Base-by-base conservation (phyloP, 257 asterid species). In the Handroanthus guayacan region DNA sequence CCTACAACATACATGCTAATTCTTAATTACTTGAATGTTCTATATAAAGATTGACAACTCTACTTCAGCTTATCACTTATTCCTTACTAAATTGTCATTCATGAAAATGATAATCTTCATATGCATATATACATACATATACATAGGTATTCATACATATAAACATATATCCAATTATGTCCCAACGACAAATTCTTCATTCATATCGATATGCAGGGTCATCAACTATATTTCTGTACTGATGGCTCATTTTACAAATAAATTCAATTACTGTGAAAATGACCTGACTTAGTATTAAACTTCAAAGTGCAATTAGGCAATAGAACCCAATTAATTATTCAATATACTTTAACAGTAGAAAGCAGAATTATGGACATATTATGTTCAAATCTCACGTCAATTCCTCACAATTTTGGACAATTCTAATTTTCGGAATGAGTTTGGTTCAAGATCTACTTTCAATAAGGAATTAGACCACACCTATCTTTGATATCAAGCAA, bases 221-320 rank as follows among this genome's bases (percentile, higher is more conserved):
- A 54, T 54, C 9, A 54, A 16, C 31, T 54, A 54, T 3, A 54
- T 14, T 54, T 7, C 4, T 54, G 31, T 3, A 6, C 16, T 54
- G 60, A 54, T 14, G 2, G 60, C 25, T 54, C 60, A 54, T 9
- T 54, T 54, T 54, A 54, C 60, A 54, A 54, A 54, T 31, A 54
- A 54, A 54, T 54, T 54, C 60, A 54, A 54, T 54, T 31, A 54
- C 60, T 14, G 3, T 45, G 60, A 54, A 54, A 54, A 54, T 54
- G 60, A 54, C 60, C 16, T 51, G 44, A 39, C 6, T 7, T 3
- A 7, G 6, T 51, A 45, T 6, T 45, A 10, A 8, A 11, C 57
- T 51, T 14, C 16, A 51, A 12, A n/a, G n/a, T n/a, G n/a, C n/a
- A n/a, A n/a, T n/a, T n/a, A n/a, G n/a, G n/a, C n/a, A n/a, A n/a